Base-by-base conservation (phyloP, 2,329 filamentous ascomycete species). In the Achaetomium macrosporum region DNA sequence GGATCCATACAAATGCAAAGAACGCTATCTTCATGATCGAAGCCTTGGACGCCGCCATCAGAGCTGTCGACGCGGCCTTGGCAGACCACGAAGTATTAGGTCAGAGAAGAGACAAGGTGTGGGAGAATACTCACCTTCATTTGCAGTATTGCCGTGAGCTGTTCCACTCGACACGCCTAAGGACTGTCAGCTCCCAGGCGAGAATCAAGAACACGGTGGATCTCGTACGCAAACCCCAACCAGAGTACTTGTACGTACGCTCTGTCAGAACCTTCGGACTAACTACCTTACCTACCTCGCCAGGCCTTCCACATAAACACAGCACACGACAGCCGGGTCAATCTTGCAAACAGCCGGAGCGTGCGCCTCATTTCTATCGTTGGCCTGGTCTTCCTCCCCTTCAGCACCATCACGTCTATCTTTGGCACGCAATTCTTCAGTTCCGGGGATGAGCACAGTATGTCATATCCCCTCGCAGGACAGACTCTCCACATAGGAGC, bases 361-460 rank as follows among this genome's bases (percentile, higher is more conserved):
- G 51, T 54, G 9, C 55, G 55, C 15, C 50, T 52, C 4, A 54
- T 57, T 12, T 54, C 55, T 20, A 52, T 57, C 20, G 48, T 54
- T 10, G 48, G 55, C 10, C 40, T 54, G 37, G 47, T 57, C 1
- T 57, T 57, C 25, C 49, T 54, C 11, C 51, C 55, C 5, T 57
- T 57, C 35, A 50, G 44, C 31, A 44, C 55, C 20, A 29, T 54
- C 3, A 47, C 42, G 2, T 51, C 54, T 12, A 41, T 56, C 7
- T 56, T 53, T n/a, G 54, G 54, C 41, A 53, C 54, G 1, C 54
- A 56, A 42, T 56, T 56, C 50, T 56, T 56, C 31, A 36, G 20
- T 5, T 25, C 30, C 5, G 43, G 8, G 15, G 31, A 39, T 8
- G 17, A 20, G 20, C 47, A 54, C 20, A 55, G 25, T 25, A 25